Conservation (phyloP, 2,329 filamentous ascomycete species). For the Cladosporium austrohemisphaericum region DNA sequence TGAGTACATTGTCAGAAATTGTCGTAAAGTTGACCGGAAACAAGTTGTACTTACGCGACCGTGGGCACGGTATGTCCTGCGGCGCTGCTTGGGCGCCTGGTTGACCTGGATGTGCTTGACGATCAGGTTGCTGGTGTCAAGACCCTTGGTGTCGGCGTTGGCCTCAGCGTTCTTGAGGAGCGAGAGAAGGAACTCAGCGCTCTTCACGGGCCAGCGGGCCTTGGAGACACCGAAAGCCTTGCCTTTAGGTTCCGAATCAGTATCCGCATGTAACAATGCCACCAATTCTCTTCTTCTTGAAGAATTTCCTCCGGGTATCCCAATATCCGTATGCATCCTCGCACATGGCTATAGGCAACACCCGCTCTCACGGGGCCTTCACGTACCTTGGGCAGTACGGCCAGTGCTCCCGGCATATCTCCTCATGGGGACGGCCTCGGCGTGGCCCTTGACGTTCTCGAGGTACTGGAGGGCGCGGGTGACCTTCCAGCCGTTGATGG, state of each 20-base stretch:
- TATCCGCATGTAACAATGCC: constrained; percentile 19
- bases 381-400: constrained; percentile 95
- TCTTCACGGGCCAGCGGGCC: constrained; percentile 99
- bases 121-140: constrained; percentile 94
- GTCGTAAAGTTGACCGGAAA: too few species aligned
- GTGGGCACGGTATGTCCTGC: constrained; percentile 99
- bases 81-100: constrained; percentile 99
- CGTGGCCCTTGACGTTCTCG: constrained; percentile 95
- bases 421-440: constrained; percentile 97
- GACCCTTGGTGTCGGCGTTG: constrained; percentile 95
- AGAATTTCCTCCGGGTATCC: constrained; percentile 16
- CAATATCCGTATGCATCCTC: constrained; percentile 34
- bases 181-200: constrained; percentile 93
- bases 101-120: constrained; percentile 99
- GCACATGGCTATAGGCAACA: constrained; percentile 30
- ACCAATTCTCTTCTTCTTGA: constrained; percentile 20
- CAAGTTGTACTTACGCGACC: constrained; percentile 97
- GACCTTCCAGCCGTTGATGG: constrained; percentile 99
- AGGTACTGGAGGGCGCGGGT: constrained; percentile 93
- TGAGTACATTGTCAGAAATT: constrained; percentile 36
- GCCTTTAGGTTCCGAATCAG: constrained; percentile 54
- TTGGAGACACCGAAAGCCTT: constrained; percentile 98
- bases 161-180: constrained; percentile 97
- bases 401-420: constrained; percentile 95
- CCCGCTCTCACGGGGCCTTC: constrained; percentile 15